Conservation (phyloP, 805 yeast genomes). For the Spathaspora arborariae region DNA sequence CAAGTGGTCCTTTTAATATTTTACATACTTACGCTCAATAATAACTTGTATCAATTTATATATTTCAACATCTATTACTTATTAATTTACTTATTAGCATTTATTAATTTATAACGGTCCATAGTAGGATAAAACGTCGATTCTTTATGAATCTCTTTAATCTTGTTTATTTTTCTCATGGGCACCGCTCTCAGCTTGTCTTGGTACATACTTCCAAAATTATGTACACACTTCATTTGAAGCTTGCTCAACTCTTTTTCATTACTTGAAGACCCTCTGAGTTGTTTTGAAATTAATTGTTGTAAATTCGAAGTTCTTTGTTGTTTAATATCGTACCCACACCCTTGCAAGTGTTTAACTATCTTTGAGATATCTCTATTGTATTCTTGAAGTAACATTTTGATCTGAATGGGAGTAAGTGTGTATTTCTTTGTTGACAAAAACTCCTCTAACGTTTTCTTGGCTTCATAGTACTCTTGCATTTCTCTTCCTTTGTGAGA, state of each 20-base stretch:
- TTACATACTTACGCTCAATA: too few relatives aligned
- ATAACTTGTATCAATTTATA: too few relatives aligned
- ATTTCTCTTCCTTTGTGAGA: slow-evolving; percentile 4
- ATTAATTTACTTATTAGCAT: too few relatives aligned
- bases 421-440: slow-evolving; percentile 1
- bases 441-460: not conserved
- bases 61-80: too few relatives aligned
- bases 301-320: not conserved
- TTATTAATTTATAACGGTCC: not conserved
- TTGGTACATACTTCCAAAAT: slow-evolving; percentile 2
- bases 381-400: not conserved
- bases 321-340: slow-evolving; percentile 4
- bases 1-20: too few relatives aligned
- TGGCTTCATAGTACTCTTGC: not conserved
- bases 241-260: not conserved
- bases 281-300: not conserved
- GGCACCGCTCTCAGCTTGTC: not conserved
- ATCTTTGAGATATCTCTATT: not conserved
- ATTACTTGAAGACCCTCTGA: not conserved
- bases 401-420: slow-evolving; percentile 3
- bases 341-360: not conserved
- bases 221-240: slow-evolving; percentile 1
- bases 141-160: not conserved
- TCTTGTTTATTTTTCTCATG: not conserved
- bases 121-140: not conserved